Evolutionary conservation across 2,329 filamentous ascomycete genomes (phyloP), one percentile per base, ranked within the genome.

Genomic region (Colletotrichum lentis): DNA sequence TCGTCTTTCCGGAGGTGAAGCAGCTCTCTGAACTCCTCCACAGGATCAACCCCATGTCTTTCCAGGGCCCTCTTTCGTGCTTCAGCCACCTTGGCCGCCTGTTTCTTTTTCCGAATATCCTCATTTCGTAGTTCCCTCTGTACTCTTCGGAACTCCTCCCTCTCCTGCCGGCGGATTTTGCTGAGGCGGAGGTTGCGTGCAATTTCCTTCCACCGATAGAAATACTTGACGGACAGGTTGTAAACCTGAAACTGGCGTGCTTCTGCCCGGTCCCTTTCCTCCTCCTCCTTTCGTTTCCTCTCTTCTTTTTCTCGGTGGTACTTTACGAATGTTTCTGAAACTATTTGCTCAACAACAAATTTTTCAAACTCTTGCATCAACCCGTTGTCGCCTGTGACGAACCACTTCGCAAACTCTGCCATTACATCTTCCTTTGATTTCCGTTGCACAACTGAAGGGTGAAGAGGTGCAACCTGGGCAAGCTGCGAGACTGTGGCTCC

Each of bases 161-260:
- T 82, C 22, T 84, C 85, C 47, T 82, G 80, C 39, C 80, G 80
- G 8, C 86, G 83, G 24, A 87, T 80, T n/a, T 80, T 79, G 64
- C 82, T 80, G 18, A 85, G 79, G 3, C 83, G 80, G 20, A 80
- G 81, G 53, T 82, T 79, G 14, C 85, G 80, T 10, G 83, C 84
- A 46, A 77, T 80, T 16, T 83, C 74, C 56, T 81, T 83, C 86
- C 86, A 89, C 20, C 79, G 79, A 71, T 88, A 87, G 68, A 88
- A 87, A 74, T 80, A 88, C 55, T 83, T 86, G 67, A 87, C 77
- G 14, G 79, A 77, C 37, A 88, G 77, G 62, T 80, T 86, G 72
- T 85, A 83, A 3, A 71, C 73, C 44, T 83, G 80, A 71, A 84
- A 86, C n/a, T 78, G 75, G 18, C 80, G 77, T 16, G 85, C 85